phyloP scores from a whole-genome alignment of 1,284 basidiomycete species.

The Schizophyllum commune region DNA sequence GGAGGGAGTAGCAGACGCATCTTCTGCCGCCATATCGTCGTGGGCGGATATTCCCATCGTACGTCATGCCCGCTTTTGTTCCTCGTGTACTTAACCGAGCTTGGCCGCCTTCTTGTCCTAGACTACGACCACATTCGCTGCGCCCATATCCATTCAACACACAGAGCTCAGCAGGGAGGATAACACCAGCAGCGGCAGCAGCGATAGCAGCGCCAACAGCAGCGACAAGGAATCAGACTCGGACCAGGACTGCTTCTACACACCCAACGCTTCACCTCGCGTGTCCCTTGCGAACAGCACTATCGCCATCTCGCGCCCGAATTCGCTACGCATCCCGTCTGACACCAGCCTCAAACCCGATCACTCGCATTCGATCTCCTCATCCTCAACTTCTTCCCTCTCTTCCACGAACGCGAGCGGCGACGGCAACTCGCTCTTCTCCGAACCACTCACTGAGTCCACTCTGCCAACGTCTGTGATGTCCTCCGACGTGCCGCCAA shows the following conservation, averaged over 20 bases:
- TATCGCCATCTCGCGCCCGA: neutral
- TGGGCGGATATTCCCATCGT: neutral
- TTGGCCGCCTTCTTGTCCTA: neutral
- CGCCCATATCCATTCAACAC: neutral
- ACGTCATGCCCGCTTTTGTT: neutral
- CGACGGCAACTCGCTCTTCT: neutral
- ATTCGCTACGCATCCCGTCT: neutral
- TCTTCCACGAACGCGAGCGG: neutral
- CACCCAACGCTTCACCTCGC: constrained; percentile 7
- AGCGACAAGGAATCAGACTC: neutral
- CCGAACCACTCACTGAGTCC: neutral
- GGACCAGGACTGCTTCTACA: constrained; percentile 10
- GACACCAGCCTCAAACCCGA: constrained; percentile 1
- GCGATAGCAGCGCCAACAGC: neutral
- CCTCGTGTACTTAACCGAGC: neutral
- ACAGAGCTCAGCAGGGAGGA: neutral
- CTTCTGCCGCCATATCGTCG: constrained; percentile 4
- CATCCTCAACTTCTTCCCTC: constrained; percentile 3
- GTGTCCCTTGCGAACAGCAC: neutral
- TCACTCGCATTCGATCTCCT: constrained; percentile 5
- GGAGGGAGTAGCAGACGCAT: constrained; percentile 4
- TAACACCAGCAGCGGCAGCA: constrained; percentile 2
- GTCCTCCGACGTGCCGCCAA: neutral
- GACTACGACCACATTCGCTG: neutral
- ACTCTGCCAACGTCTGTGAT: neutral